Conservation (phyloP, 2,329 filamentous ascomycete species). For the Colletotrichum endophyticum region DNA sequence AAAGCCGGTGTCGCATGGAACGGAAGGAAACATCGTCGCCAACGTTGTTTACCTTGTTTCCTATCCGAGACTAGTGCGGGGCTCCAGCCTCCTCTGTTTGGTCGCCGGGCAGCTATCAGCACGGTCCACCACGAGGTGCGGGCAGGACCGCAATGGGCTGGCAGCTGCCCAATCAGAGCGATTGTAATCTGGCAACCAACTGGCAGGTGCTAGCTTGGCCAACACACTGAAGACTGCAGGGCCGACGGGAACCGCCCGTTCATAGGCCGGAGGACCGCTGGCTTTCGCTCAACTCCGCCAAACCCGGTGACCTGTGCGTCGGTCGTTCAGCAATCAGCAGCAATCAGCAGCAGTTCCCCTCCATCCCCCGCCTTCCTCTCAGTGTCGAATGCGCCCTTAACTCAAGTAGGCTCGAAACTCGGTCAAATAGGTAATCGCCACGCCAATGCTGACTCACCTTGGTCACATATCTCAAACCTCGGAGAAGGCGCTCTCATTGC, state of each 20-base stretch:
- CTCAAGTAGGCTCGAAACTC: neutral
- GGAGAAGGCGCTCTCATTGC: constrained; percentile 6
- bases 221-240: neutral
- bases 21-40: neutral
- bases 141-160: neutral
- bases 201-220: neutral
- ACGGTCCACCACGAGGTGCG: neutral
- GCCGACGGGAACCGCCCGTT: neutral
- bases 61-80: constrained; percentile 13
- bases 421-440: constrained; percentile 14
- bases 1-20: constrained; percentile 8
- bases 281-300: neutral
- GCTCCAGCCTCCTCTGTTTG: neutral
- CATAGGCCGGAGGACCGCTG: neutral
- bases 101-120: neutral
- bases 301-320: constrained; percentile 10
- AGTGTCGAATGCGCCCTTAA: neutral
- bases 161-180: neutral
- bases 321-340: constrained; percentile 5
- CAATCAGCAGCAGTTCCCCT: neutral
- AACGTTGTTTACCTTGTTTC: constrained; percentile 15
- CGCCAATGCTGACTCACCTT: constrained; percentile 12
- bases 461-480: neutral
- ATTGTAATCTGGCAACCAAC: neutral
- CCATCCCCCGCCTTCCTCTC: neutral